Evolutionary conservation across 23 red algal species (phyloP).

Genomic region (Chondrus crispus): DNA sequence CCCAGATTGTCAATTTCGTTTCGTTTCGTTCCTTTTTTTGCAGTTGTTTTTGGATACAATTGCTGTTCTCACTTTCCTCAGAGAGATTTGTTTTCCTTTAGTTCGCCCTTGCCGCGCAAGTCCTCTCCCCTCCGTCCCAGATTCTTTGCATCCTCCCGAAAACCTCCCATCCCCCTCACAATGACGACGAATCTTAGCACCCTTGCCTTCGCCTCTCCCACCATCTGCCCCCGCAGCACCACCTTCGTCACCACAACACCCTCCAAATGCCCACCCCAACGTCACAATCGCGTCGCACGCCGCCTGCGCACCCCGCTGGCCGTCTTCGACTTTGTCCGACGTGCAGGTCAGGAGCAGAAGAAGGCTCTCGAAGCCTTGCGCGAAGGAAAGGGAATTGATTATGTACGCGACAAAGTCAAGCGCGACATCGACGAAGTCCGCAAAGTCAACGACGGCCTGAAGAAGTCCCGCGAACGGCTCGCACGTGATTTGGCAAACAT

Average conservation of each 20-base stretch:
- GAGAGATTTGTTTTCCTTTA: no score
- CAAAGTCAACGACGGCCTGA: constrained; percentile 77
- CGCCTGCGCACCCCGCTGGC: neutral
- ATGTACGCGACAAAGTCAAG: constrained; percentile 71
- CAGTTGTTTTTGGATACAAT: no score
- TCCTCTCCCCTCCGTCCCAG: no score
- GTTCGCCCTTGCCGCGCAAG: no score
- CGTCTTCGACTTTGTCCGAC: constrained; percentile 62
- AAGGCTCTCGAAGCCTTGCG: constrained; percentile 60
- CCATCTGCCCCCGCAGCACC: no score
- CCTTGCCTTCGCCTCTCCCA: no score
- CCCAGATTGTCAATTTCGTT: no score
- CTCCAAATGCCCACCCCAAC: neutral
- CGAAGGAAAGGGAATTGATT: constrained; percentile 64
- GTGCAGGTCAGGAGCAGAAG: constrained; percentile 51
- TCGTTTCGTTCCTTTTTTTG: no score
- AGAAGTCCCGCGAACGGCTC: constrained; percentile 78
- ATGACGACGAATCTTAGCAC: no score
- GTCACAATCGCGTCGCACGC: neutral
- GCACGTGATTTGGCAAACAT: constrained; percentile 74
- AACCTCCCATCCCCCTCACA: no score
- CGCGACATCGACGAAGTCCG: constrained; percentile 70
- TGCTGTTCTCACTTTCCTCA: no score
- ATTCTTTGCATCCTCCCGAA: no score
- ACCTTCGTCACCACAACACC: neutral